Base-by-base conservation (phyloP, 495 filamentous ascomycete species). In the Platismatia glauca region DNA sequence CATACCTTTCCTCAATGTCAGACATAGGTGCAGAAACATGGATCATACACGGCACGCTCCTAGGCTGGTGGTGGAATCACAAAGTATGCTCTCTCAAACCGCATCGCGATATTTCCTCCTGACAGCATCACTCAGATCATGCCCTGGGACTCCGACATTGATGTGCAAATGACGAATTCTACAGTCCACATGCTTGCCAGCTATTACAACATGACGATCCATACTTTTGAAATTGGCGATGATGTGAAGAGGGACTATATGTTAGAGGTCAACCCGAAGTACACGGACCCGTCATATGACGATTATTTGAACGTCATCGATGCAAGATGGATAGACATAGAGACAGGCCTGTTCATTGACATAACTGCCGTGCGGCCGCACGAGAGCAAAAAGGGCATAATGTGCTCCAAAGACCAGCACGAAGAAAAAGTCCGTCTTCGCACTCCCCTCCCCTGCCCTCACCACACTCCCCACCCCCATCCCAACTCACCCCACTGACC, bases 61-160 rank as follows among this genome's bases (percentile, higher is more conserved):
- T 86, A 34, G 78, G 81, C 29, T 85, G 83, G 82, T 86, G 79
- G 79, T 86, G 83, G 83, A 86, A 84, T 68, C 76, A 77, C 57
- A 79, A 79, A 73, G 79, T 78, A 59, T 53, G 63, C 37, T 37
- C 34, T 43, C 37, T 38, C 39, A 9, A 41, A 22, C 46, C 58
- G 31, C 60, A 57, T 41, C 61, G 27, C 56, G 48, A 52, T 52
- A 31, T 31, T 20, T 15, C 37, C 38, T 24, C 31, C 29, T 34
- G 24, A 11, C 15, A n/a, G 22, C 12, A 41, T 60, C 59, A 15
- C 16, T 29, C 60, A 78, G 74, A 82, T 86, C 64, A 76, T 86
- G 69, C 84, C 84, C 16, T 86, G 84, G 83, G 84, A 86, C 68
- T 78, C 77, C 29, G 83, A 86, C 66, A 69, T 84, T 58, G 84